Evolutionary conservation across 2,329 filamentous ascomycete genomes (phyloP).

Genomic region (Neopestalotiopsis sp.): DNA sequence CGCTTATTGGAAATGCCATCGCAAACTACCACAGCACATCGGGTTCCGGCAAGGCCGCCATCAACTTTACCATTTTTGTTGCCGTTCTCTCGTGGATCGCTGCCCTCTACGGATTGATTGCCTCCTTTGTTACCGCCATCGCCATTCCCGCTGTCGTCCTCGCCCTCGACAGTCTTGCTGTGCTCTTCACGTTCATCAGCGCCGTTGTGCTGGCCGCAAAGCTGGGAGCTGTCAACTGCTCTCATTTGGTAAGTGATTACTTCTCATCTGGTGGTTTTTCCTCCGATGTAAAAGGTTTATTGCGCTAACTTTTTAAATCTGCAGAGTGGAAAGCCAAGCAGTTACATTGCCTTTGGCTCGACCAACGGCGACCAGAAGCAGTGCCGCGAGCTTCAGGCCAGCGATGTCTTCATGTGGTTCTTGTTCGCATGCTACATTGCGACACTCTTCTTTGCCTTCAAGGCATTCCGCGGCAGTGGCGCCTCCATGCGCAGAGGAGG

Average conservation of each 20-base stretch:
- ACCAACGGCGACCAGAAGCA: constrained; percentile 60
- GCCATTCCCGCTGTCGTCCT: constrained; percentile 33
- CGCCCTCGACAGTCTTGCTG: constrained; percentile 47
- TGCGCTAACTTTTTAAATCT: neutral
- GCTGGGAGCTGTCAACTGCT: constrained; percentile 72
- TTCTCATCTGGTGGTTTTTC: neutral
- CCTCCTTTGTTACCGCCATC: constrained; percentile 30
- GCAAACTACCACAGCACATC: constrained; percentile 52
- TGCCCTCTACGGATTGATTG: constrained; percentile 50
- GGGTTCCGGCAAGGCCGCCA: constrained; percentile 48
- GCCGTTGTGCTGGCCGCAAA: constrained; percentile 75
- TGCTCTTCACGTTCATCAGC: constrained; percentile 73
- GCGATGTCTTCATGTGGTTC: constrained; percentile 81
- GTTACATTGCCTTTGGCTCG: constrained; percentile 69
- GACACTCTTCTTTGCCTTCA: constrained; percentile 60
- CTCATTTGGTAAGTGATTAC: constrained; percentile 53
- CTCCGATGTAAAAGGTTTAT: neutral
- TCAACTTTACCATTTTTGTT: constrained; percentile 75
- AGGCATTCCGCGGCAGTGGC: constrained; percentile 55
- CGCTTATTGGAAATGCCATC: constrained; percentile 64
- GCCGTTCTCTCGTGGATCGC: constrained; percentile 69
- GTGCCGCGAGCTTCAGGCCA: constrained; percentile 78
- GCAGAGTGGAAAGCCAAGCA: constrained; percentile 47
- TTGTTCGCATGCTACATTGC: constrained; percentile 68
- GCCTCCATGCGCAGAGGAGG: constrained; percentile 44